A percentile compares a stretch with the other conserved stretches of the same genome.
Evolutionary conservation across 1,139 yeast genomes (phyloP).

Genomic region (Komagataea norvegica): DNA sequence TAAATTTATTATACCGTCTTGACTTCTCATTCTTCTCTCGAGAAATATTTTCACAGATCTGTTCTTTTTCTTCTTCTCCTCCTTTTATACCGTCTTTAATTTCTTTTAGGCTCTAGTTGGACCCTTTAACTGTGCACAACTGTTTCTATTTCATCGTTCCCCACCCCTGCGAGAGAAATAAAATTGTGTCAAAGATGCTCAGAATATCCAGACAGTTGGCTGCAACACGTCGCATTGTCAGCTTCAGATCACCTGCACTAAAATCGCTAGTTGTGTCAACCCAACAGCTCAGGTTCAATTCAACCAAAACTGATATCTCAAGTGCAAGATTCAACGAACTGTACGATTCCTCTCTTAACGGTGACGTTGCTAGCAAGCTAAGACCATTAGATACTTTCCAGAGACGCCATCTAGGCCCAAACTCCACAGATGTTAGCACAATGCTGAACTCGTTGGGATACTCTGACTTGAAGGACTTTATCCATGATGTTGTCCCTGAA

Average conservation of each 20-base stretch:
- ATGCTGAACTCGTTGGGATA: constrained; percentile 71
- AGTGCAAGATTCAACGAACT: constrained; percentile 20
- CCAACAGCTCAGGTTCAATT: constrained; percentile 4
- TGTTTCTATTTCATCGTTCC: too few relatives aligned
- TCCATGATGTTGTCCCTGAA: constrained; percentile 69
- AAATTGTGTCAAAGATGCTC: background rate
- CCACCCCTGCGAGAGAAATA: too few relatives aligned
- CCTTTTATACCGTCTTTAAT: too few relatives aligned
- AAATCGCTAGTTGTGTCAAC: too few relatives aligned
- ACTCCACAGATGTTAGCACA: constrained; percentile 50
- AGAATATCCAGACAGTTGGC: background rate
- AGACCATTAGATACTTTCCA: constrained; percentile 71
- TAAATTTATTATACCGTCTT: too few relatives aligned
- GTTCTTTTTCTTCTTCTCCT: too few relatives aligned
- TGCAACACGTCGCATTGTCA: background rate
- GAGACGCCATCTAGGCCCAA: constrained; percentile 89
- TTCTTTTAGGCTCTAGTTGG: too few relatives aligned
- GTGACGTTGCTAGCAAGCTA: constrained; percentile 14
- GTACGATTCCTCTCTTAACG: constrained; percentile 17
- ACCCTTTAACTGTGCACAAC: too few relatives aligned
- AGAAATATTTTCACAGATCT: too few relatives aligned
- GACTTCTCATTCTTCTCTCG: too few relatives aligned
- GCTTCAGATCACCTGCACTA: background rate
- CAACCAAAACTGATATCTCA: constrained; percentile 21
- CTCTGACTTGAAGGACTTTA: constrained; percentile 63